Conservation (phyloP, 495 filamentous ascomycete genomes). For the Ascodesmis nigricans region DNA sequence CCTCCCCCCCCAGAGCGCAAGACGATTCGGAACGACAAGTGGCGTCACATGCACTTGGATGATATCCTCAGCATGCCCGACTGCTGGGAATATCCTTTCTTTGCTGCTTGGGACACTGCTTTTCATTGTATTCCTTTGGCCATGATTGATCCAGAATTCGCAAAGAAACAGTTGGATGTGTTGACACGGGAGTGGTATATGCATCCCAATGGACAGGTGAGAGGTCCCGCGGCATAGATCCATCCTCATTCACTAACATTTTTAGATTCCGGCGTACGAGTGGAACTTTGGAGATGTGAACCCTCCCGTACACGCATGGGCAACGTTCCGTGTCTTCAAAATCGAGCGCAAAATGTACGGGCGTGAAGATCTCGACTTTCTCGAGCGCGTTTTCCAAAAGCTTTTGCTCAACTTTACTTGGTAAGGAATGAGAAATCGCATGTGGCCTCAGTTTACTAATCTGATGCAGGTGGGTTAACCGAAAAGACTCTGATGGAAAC, state of each 20-base stretch:
- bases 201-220: slow-evolving; percentile 86
- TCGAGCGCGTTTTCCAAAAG: slow-evolving; percentile 93
- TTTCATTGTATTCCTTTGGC: slow-evolving; percentile 91
- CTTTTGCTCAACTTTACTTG: slow-evolving; percentile 90
- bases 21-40: slow-evolving; percentile 60
- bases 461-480: slow-evolving; percentile 53
- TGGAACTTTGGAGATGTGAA: slow-evolving; percentile 98
- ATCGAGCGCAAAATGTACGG: slow-evolving; percentile 96
- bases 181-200: slow-evolving; percentile 98
- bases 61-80: slow-evolving; percentile 95
- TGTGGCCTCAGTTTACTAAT: slow-evolving; percentile 40
- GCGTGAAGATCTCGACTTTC: slow-evolving; percentile 78
- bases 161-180: slow-evolving; percentile 89
- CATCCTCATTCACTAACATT: background rate
- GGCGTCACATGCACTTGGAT: slow-evolving; percentile 84
- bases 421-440: too few relatives aligned
- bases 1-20: slow-evolving; percentile 67
- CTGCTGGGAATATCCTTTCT: slow-evolving; percentile 97
- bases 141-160: slow-evolving; percentile 94
- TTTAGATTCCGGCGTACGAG: slow-evolving; percentile 40
- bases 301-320: slow-evolving; percentile 90
- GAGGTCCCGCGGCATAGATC: slow-evolving; percentile 26
- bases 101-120: slow-evolving; percentile 90
- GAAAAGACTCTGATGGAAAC: slow-evolving; percentile 81
- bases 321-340: slow-evolving; percentile 85